These are phyloP conservation scores for Halocafeteria seosinensis DNA, from an alignment of 108 stramenopile genomes.

Conservation along the genomic window DNA sequence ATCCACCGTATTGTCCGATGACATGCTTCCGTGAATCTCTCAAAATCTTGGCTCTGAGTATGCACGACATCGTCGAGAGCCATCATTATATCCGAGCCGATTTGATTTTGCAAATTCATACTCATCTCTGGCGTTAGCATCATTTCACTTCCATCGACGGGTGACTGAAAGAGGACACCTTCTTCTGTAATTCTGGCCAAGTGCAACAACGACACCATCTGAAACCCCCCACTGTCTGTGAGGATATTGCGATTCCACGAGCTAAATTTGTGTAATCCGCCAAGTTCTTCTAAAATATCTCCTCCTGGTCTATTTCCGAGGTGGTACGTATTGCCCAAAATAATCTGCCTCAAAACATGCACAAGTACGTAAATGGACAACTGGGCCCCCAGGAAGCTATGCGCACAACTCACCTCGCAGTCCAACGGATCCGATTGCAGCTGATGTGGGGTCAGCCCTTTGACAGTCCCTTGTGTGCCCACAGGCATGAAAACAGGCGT, in stretches of 20 bases:
- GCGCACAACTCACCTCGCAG: no score
- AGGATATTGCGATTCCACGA: constrained; percentile 51
- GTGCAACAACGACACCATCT: constrained; percentile 82
- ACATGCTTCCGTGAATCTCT: constrained; percentile 63
- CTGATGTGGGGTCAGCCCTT: constrained; percentile 59
- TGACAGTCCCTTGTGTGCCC: constrained; percentile 90
- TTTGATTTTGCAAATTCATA: constrained; percentile 70
- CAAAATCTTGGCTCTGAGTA: constrained; percentile 42
- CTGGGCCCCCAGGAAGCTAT: background rate
- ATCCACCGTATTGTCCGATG: constrained; percentile 78
- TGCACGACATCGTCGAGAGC: constrained; percentile 84
- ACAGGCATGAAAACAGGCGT: constrained; percentile 98
- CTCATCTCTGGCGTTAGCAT: constrained; percentile 80
- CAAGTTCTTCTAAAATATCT: constrained; percentile 32
- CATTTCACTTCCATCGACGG: constrained; percentile 46
- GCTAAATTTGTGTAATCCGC: constrained; percentile 81
- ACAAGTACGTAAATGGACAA: background rate
- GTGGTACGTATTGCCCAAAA: constrained; percentile 92
- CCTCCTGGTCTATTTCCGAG: constrained; percentile 71
- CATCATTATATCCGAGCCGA: constrained; percentile 94
- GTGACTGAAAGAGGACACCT: constrained; percentile 78
- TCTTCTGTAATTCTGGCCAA: constrained; percentile 81
- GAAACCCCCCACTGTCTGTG: constrained; percentile 92
- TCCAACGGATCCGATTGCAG: constrained; percentile 37
- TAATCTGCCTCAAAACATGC: constrained; percentile 56